Evolutionary conservation across 2,329 filamentous ascomycete genomes (phyloP), one percentile per base, ranked within the genome.

Genomic region (Ophiostoma ulmi): DNA sequence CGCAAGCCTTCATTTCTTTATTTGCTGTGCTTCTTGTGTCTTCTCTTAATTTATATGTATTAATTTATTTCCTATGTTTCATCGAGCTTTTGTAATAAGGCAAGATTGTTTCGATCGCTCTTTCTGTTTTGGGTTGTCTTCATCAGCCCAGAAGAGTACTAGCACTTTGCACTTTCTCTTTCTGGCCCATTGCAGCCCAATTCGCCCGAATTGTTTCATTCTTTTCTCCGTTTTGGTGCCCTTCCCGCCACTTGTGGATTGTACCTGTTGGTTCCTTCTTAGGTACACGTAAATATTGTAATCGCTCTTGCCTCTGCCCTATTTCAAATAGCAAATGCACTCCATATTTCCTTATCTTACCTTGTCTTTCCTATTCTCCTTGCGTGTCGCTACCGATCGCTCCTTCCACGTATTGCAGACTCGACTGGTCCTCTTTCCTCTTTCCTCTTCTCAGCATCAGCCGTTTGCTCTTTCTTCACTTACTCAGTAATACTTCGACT

Each of bases 1-100:
- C 63, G 63, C 63, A 65, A 64, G 31, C 52, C 74, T 72, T 71
- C 22, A 35, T 68, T 70, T 17, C 64, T 38, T 61, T 67, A 4
- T 67, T 48, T 64, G 20, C 38, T 41, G 63, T 48, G n/a, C 17
- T 35, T n/a, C 61, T 48, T 41, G 44, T 35, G 14, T 48, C 26
- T 22, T 1, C 13, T 63, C 31, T 63, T 22, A 39, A 2, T 44
- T 61, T 26, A 63, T 10, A 2, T 44, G 44, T 26, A 63, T 10
- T 63, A 55, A 13, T 39, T 48, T 61, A 22, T 44, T 67, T 61
- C 64, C 35, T n/a, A 39, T 39, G 35, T 65, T 39, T 65, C 61
- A 39, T 38, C 61, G 36, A 65, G 35, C 7, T 38, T 65, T 63
- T 17, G 22, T 31, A 35, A 63, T 63, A 63, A 35, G 58, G 58